Conservation (phyloP, 495 filamentous ascomycete species). For the Massariosphaeria phaeospora region DNA sequence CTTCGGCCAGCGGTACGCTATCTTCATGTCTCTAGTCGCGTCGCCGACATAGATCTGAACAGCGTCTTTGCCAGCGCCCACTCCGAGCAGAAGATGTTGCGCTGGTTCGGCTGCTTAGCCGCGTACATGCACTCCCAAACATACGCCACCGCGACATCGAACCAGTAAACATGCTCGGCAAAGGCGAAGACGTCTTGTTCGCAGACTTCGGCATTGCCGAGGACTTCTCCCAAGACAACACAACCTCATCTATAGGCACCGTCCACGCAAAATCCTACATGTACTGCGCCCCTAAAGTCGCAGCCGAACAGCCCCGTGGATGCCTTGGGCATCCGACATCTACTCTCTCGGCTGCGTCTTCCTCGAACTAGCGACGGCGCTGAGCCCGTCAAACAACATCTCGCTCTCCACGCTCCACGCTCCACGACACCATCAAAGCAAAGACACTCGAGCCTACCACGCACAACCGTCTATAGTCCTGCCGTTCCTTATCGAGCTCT, state of each 20-base stretch:
- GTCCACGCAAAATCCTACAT: neutral
- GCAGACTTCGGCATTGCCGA: conserved; percentile 5
- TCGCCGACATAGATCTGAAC: neutral
- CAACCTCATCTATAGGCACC: neutral
- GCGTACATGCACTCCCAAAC: conserved; percentile 1
- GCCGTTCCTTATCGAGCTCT: neutral
- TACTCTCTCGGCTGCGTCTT: conserved; percentile 5
- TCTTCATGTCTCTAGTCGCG: conserved; percentile 6
- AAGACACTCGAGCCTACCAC: neutral
- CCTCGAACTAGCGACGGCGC: neutral
- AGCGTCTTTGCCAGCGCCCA: neutral
- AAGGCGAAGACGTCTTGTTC: neutral
- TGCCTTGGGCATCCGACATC: neutral
- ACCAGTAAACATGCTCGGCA: conserved; percentile 3
- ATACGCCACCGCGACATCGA: conserved; percentile 13
- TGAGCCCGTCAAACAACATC: neutral
- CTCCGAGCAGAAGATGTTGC: neutral
- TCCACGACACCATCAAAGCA: neutral
- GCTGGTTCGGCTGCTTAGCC: conserved; percentile 6
- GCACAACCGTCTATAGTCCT: neutral
- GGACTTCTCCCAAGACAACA: neutral
- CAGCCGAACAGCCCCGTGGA: neutral
- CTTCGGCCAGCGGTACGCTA: neutral
- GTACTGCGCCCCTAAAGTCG: conserved; percentile 6
- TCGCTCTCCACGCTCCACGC: neutral